Evolutionary conservation across 148 eudicot genomes (phyloP).

Genomic region (Fagopyrum esculentum): DNA sequence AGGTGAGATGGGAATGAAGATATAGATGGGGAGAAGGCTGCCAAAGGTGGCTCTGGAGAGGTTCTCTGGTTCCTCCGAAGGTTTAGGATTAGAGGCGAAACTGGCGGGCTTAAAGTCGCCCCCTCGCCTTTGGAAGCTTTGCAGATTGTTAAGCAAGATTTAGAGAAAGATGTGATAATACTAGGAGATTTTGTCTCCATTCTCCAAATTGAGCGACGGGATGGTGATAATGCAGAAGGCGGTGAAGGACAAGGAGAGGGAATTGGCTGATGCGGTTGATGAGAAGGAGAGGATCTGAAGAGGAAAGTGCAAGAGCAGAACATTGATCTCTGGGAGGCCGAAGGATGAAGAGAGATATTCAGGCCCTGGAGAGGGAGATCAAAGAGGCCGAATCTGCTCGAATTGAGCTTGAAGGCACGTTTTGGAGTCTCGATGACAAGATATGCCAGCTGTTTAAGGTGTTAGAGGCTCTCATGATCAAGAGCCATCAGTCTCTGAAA

Average conservation of each 20-base stretch:
- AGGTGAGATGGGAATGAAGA: too few relatives aligned
- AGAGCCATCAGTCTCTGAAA: conserved; percentile 75
- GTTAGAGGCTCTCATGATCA: conserved; percentile 59
- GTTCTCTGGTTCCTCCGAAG: too few relatives aligned
- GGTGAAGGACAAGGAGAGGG: conserved; percentile 53
- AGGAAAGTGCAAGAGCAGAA: conserved; percentile 63
- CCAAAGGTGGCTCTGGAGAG: too few relatives aligned
- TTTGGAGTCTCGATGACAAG: too few relatives aligned
- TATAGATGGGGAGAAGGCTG: too few relatives aligned
- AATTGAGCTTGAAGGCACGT: conserved; percentile 75
- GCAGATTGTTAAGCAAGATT: too few relatives aligned
- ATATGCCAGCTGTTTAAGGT: conserved; percentile 61
- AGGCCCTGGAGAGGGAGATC: conserved; percentile 75
- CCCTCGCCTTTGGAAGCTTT: too few relatives aligned
- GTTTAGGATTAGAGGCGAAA: too few relatives aligned
- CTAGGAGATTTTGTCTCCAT: conserved; percentile 40
- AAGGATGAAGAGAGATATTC: conserved; percentile 88
- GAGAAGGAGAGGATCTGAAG: too few relatives aligned
- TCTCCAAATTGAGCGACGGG: conserved; percentile 34
- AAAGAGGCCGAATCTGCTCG: conserved; percentile 59
- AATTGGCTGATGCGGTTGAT: conserved; percentile 56
- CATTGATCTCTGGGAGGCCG: conserved; percentile 79
- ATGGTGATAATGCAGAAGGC: conserved; percentile 38
- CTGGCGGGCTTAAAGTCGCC: too few relatives aligned
- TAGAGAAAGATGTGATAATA: conserved; percentile 58